phyloP scores from a whole-genome alignment of 2,329 filamentous ascomycete species.

The Ustilaginoidea virens region DNA sequence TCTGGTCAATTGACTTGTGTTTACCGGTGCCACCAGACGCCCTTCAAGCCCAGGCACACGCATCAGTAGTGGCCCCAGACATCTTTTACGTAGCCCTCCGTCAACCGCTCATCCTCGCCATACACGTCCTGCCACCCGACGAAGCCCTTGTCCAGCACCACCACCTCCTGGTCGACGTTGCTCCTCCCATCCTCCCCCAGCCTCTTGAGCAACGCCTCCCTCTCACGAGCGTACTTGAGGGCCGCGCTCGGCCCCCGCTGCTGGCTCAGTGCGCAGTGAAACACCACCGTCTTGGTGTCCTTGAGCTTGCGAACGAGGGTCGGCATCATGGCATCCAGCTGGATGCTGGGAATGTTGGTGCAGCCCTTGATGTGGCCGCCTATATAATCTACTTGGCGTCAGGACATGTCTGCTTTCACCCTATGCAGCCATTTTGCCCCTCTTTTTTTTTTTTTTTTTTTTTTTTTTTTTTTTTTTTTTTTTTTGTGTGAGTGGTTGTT shows the following conservation, averaged over 20 bases:
- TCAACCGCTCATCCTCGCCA: slow-evolving; percentile 64
- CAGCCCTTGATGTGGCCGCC: slow-evolving; percentile 77
- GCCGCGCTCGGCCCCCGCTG: slow-evolving; percentile 79
- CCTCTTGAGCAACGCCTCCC: slow-evolving; percentile 30
- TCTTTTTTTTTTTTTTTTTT: background rate
- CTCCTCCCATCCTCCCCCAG: slow-evolving; percentile 14
- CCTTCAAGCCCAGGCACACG: background rate
- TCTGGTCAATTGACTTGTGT: too few species aligned
- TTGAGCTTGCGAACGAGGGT: slow-evolving; percentile 66
- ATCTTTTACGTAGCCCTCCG: slow-evolving; percentile 71
- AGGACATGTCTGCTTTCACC: background rate
- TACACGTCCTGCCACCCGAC: slow-evolving; percentile 75
- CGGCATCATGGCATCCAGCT: slow-evolving; percentile 62
- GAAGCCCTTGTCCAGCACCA: slow-evolving; percentile 73
- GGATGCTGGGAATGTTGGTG: slow-evolving; percentile 56
- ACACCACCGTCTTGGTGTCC: slow-evolving; percentile 72
- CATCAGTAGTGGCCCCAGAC: slow-evolving; percentile 53
- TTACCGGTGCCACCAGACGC: slow-evolving; percentile 15
- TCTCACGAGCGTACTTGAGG: slow-evolving; percentile 60
- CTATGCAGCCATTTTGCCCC: too few species aligned
- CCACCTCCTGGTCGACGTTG: slow-evolving; percentile 49
- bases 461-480: background rate
- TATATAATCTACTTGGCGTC: slow-evolving; percentile 53
- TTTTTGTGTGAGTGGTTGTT: too few species aligned
- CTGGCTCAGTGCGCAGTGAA: slow-evolving; percentile 88